Conservation (phyloP, 2,329 filamentous ascomycete genomes). For the Lasiodiplodia sp. region DNA sequence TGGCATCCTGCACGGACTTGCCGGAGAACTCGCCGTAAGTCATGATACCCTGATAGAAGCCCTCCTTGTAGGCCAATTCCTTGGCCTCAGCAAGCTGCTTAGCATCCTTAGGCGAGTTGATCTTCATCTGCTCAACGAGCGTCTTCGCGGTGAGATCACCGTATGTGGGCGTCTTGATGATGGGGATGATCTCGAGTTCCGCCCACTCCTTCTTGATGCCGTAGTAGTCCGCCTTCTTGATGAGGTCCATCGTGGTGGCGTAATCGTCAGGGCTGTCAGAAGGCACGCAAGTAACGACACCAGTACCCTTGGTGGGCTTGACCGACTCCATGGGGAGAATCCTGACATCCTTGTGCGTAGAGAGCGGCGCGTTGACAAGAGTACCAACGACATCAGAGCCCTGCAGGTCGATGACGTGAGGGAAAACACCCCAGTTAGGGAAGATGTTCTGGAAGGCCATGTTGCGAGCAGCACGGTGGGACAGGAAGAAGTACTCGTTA, state of each 20-base stretch:
- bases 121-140: slow-evolving; percentile 92
- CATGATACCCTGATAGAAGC: slow-evolving; percentile 95
- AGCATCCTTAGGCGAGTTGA: slow-evolving; percentile 92
- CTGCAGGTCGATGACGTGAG: slow-evolving; percentile 75
- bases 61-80: slow-evolving; percentile 95
- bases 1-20: slow-evolving; percentile 83
- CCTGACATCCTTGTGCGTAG: slow-evolving; percentile 78
- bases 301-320: slow-evolving; percentile 91
- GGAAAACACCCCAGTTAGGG: slow-evolving; percentile 75
- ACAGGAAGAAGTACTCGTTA: slow-evolving; percentile 81
- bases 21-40: slow-evolving; percentile 87
- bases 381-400: slow-evolving; percentile 87
- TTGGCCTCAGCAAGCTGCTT: slow-evolving; percentile 93
- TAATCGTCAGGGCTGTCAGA: slow-evolving; percentile 97
- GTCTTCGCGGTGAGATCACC: slow-evolving; percentile 83
- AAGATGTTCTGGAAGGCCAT: slow-evolving; percentile 96
- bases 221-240: slow-evolving; percentile 96
- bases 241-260: slow-evolving; percentile 84
- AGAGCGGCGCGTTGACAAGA: slow-evolving; percentile 88
- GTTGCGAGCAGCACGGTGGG: slow-evolving; percentile 84
- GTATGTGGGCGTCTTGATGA: slow-evolving; percentile 78
- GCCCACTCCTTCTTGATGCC: slow-evolving; percentile 97
- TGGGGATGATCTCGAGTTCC: slow-evolving; percentile 84
- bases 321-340: slow-evolving; percentile 96
- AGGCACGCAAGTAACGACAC: slow-evolving; percentile 93